Conservation (phyloP, 371 early-diverging fungal species). For the Mortierella sp. region DNA sequence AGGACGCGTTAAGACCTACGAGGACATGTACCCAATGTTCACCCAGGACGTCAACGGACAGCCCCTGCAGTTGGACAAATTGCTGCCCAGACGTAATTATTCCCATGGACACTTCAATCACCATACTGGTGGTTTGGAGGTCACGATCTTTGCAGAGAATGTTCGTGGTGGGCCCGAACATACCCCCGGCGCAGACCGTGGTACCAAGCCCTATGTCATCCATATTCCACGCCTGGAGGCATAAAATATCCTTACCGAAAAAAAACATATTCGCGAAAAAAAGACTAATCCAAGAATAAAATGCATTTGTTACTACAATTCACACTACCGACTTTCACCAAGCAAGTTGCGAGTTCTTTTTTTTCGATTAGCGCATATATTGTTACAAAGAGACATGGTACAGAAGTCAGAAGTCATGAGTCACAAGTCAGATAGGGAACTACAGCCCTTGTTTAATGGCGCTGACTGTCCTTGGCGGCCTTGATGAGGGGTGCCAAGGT, state of each 20-base stretch:
- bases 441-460: slow-evolving; percentile 42
- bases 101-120: slow-evolving; percentile 45
- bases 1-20: slow-evolving; percentile 59
- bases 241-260: not conserved
- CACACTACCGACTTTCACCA: too few relatives aligned
- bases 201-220: slow-evolving; percentile 45
- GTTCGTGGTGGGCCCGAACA: slow-evolving; percentile 51
- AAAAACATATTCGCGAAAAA: not conserved
- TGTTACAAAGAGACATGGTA: not conserved
- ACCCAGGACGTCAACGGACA: slow-evolving; percentile 62
- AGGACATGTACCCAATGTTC: slow-evolving; percentile 66
- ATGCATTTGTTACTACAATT: too few relatives aligned
- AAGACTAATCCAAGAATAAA: too few relatives aligned
- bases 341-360: too few relatives aligned
- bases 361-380: not conserved
- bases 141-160: slow-evolving; percentile 56
- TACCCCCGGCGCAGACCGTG: slow-evolving; percentile 37
- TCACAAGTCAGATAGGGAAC: too few relatives aligned
- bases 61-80: slow-evolving; percentile 50
- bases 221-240: slow-evolving; percentile 40
- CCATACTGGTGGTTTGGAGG: slow-evolving; percentile 30
- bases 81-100: slow-evolving; percentile 61
- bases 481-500: slow-evolving; percentile 91
- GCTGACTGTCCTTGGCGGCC: slow-evolving; percentile 80
- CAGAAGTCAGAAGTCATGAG: too few relatives aligned